These are phyloP conservation scores for Haplosporangium sp. DNA, from an alignment of 371 early-diverging fungal species.

Conservation along the genomic window DNA sequence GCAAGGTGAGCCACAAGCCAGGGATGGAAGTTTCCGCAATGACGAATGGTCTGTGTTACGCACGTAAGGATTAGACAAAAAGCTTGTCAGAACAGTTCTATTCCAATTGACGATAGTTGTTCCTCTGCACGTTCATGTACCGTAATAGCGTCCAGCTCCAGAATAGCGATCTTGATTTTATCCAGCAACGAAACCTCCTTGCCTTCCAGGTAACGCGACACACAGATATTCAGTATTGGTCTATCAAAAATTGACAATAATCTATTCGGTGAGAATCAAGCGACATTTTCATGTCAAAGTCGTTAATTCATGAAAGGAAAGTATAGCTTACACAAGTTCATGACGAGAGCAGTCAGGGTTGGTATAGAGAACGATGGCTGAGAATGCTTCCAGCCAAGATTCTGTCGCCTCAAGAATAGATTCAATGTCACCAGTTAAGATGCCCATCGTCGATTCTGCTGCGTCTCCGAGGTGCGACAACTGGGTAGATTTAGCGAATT, in stretches of 20 bases:
- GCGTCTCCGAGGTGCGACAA: slow-evolving; percentile 19
- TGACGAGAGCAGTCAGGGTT: slow-evolving; percentile 28
- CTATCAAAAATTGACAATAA: slow-evolving; percentile 1
- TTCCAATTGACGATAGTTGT: neutral
- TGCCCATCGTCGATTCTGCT: slow-evolving; percentile 15
- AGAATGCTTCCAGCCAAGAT: slow-evolving; percentile 47
- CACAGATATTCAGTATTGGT: slow-evolving; percentile 23
- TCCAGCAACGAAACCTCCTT: slow-evolving; percentile 21
- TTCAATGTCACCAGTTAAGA: slow-evolving; percentile 34
- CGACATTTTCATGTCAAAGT: no score
- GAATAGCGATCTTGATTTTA: slow-evolving; percentile 34
- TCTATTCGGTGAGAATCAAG: no score
- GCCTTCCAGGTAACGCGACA: slow-evolving; percentile 16
- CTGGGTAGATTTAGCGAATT: slow-evolving; percentile 23
- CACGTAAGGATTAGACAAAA: neutral
- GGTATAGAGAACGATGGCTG: slow-evolving; percentile 35
- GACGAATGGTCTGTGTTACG: slow-evolving; percentile 25
- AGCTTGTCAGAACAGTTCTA: neutral
- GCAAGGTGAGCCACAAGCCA: slow-evolving; percentile 51
- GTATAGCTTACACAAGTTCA: slow-evolving; percentile 23
- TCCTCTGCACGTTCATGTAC: slow-evolving; percentile 1
- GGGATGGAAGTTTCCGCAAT: slow-evolving; percentile 41
- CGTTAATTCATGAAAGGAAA: no score
- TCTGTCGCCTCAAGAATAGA: slow-evolving; percentile 26
- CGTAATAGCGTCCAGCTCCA: slow-evolving; percentile 48